Percentiles rank a stretch among this genome's conserved stretches.
Conservation (phyloP, 2,329 filamentous ascomycete species). For the Boeremia exigua region DNA sequence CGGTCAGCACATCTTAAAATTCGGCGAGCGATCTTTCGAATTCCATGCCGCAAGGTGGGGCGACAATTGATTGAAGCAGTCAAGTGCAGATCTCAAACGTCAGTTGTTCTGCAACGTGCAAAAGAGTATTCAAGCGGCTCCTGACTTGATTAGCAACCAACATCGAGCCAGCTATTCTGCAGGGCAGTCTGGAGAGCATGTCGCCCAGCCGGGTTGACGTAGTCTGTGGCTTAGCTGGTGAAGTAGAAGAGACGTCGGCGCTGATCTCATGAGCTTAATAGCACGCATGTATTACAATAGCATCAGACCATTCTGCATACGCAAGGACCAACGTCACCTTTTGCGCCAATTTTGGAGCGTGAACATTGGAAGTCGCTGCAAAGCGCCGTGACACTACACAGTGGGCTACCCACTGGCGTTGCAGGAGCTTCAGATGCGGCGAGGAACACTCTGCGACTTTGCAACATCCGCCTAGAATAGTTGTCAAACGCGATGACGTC, state of each 20-base stretch:
- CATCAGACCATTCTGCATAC: slow-evolving; percentile 23
- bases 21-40: slow-evolving; percentile 14
- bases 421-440: slow-evolving; percentile 10
- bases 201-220: slow-evolving; percentile 25
- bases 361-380: neutral
- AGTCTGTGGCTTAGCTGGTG: slow-evolving; percentile 18
- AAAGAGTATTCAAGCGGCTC: neutral
- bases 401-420: slow-evolving; percentile 4
- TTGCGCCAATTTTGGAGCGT: neutral
- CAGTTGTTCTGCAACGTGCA: neutral
- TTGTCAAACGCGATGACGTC: slow-evolving; percentile 35
- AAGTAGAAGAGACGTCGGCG: slow-evolving; percentile 2
- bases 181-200: neutral
- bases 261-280: slow-evolving; percentile 28
- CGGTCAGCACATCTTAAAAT: slow-evolving; percentile 6
- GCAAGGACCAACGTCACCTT: slow-evolving; percentile 24
- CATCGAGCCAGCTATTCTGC: neutral
- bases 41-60: slow-evolving; percentile 3
- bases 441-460: slow-evolving; percentile 7
- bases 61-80: slow-evolving; percentile 10
- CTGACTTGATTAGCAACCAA: neutral
- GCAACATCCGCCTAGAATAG: slow-evolving; percentile 7
- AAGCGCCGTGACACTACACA: slow-evolving; percentile 10
- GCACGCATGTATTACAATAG: slow-evolving; percentile 19
- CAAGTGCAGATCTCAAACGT: slow-evolving; percentile 9